Percentiles rank a stretch among this genome's conserved stretches.
Conservation (phyloP, 768 basidiomycete genomes). For the Podaxis pistillaris region DNA sequence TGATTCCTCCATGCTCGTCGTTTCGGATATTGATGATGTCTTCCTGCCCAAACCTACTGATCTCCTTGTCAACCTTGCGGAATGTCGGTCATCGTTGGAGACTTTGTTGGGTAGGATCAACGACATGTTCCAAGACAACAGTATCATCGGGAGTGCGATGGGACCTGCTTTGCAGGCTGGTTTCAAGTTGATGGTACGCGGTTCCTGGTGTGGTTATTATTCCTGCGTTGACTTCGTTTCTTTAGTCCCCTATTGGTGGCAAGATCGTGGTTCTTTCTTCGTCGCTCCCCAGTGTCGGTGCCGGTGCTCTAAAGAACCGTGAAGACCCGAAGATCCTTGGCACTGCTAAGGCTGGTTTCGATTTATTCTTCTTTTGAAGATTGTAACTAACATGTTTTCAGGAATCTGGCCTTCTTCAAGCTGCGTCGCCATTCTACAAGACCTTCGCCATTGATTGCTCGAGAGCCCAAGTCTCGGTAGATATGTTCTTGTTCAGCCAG, state of each 20-base stretch:
- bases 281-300: conserved; percentile 82
- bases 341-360: conserved; percentile 71
- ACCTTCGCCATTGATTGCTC: conserved; percentile 99
- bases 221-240: background rate
- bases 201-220: background rate
- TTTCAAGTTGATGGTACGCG: conserved; percentile 84
- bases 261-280: conserved; percentile 89
- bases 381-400: conserved; percentile 24
- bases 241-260: conserved; percentile 86
- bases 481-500: conserved; percentile 98
- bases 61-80: conserved; percentile 91
- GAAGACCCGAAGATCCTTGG: conserved; percentile 97
- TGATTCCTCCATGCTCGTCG: conserved; percentile 94
- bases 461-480: conserved; percentile 93
- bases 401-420: conserved; percentile 91
- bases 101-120: conserved; percentile 77
- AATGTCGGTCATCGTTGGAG: conserved; percentile 79
- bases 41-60: conserved; percentile 97
- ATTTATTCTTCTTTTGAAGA: background rate
- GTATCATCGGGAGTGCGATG: conserved; percentile 88
- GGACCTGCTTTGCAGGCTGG: conserved; percentile 95
- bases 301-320: conserved; percentile 90
- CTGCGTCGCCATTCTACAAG: conserved; percentile 97
- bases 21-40: conserved; percentile 95
- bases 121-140: conserved; percentile 99